These are phyloP conservation scores for Acaromyces ingoldii DNA, from an alignment of 1,284 basidiomycete genomes.

Conservation along the genomic window DNA sequence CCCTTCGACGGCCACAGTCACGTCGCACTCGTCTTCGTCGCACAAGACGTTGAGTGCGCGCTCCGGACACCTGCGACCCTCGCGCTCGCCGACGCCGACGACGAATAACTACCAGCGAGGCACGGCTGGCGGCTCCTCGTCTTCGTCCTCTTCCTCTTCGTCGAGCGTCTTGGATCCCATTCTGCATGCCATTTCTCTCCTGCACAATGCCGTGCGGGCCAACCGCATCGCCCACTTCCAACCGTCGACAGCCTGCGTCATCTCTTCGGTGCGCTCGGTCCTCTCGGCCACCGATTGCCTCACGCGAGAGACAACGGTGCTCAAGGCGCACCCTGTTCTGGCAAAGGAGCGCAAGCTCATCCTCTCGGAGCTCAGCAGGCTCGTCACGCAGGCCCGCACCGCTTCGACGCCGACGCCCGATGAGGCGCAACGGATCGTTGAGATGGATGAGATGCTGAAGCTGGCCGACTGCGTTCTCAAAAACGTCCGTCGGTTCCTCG, in stretches of 20 bases:
- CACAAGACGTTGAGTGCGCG: not conserved
- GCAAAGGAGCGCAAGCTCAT: conserved; percentile 75
- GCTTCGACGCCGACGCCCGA: conserved; percentile 55
- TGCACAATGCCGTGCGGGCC: conserved; percentile 75
- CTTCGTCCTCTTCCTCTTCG: no score
- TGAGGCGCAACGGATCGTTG: conserved; percentile 45
- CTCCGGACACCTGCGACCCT: conserved; percentile 5
- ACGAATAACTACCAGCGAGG: not conserved
- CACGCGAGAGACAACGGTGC: conserved; percentile 69
- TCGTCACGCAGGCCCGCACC: conserved; percentile 77
- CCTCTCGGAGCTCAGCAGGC: conserved; percentile 70
- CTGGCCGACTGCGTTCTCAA: conserved; percentile 54
- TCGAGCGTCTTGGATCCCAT: conserved; percentile 55
- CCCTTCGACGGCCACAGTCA: no score
- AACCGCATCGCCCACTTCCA: conserved; percentile 72
- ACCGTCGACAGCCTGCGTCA: conserved; percentile 66
- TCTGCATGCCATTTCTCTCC: conserved; percentile 73
- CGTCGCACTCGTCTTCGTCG: not conserved
- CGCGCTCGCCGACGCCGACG: conserved; percentile 28
- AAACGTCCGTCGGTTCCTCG: conserved; percentile 57
- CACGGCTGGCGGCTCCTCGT: no score
- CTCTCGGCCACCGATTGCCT: conserved; percentile 80
- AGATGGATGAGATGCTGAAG: conserved; percentile 52
- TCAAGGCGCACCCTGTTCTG: conserved; percentile 65
- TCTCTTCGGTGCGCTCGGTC: conserved; percentile 87